These are phyloP conservation scores for Suillus plorans DNA, from an alignment of 768 basidiomycete genomes.

Conservation along the genomic window DNA sequence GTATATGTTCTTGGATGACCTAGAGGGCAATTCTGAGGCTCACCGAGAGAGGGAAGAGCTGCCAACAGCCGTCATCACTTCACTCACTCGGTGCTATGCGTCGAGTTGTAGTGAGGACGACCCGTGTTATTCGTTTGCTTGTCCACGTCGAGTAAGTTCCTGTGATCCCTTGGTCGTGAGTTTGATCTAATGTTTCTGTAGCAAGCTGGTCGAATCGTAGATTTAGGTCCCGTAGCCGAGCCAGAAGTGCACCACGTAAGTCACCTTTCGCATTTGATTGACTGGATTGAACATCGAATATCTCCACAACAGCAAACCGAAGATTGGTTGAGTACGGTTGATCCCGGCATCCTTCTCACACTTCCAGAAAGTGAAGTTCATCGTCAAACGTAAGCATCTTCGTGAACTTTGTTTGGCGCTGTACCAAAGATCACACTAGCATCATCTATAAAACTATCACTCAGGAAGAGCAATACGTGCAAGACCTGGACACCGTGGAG, in stretches of 20 bases:
- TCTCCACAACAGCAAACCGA: slow-evolving; percentile 27
- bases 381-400: slow-evolving; percentile 61
- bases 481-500: slow-evolving; percentile 84
- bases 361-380: slow-evolving; percentile 77
- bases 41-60: slow-evolving; percentile 66
- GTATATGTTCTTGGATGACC: slow-evolving; percentile 88
- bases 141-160: slow-evolving; percentile 63
- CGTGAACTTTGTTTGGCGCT: background rate
- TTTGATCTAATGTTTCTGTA: slow-evolving; percentile 18
- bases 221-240: slow-evolving; percentile 19
- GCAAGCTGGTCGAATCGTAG: slow-evolving; percentile 23
- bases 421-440: slow-evolving; percentile 26
- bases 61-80: slow-evolving; percentile 88
- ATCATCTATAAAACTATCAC: slow-evolving; percentile 86
- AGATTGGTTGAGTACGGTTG: slow-evolving; percentile 56
- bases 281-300: slow-evolving; percentile 12
- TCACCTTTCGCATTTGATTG: slow-evolving; percentile 22
- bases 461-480: slow-evolving; percentile 87
- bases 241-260: slow-evolving; percentile 33
- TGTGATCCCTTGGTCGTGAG: background rate
- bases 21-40: slow-evolving; percentile 60
- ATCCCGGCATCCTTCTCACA: slow-evolving; percentile 45
- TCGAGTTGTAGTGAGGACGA: slow-evolving; percentile 80
- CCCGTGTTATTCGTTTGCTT: slow-evolving; percentile 81
- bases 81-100: slow-evolving; percentile 88